Percentiles rank a stretch among this genome's conserved stretches.
Conservation (phyloP, 1,139 yeast genomes). For the Diutina scorzettiae region DNA sequence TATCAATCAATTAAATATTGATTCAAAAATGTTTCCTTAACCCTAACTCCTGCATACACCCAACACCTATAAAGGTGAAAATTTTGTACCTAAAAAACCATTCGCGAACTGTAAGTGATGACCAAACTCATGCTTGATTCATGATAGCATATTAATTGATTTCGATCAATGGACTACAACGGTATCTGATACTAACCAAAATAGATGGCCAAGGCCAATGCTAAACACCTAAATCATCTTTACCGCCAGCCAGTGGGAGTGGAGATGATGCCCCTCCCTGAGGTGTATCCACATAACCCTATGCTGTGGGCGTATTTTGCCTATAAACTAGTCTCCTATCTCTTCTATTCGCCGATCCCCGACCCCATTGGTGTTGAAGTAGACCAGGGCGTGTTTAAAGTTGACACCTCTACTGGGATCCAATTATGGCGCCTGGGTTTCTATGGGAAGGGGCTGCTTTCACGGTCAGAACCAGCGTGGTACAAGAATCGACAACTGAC, state of each 20-base stretch:
- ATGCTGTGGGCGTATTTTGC: conserved; percentile 43
- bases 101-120: conserved; percentile 1
- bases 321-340: conserved; percentile 17
- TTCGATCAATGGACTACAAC: conserved; percentile 84
- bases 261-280: conserved; percentile 33
- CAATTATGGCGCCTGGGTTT: conserved; percentile 77
- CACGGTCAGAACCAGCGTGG: conserved; percentile 95
- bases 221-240: conserved; percentile 23
- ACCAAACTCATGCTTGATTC: conserved; percentile 4
- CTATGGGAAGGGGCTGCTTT: conserved; percentile 84
- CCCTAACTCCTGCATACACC: not conserved
- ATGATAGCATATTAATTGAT: conserved; percentile 5
- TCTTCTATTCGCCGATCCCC: conserved; percentile 12
- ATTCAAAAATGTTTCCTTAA: too few species aligned
- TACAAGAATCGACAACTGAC: conserved; percentile 39
- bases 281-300: conserved; percentile 43
- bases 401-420: conserved; percentile 36
- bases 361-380: conserved; percentile 14
- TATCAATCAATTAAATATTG: too few species aligned
- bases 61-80: not conserved
- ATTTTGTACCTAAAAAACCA: not conserved
- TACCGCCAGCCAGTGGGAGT: conserved; percentile 40
- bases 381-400: conserved; percentile 27
- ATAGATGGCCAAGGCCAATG: conserved; percentile 14
- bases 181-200: conserved; percentile 68